Percentiles rank a stretch among this genome's conserved stretches.
Conservation (phyloP, 2,329 filamentous ascomycete genomes). For the Helotiales sp. region DNA sequence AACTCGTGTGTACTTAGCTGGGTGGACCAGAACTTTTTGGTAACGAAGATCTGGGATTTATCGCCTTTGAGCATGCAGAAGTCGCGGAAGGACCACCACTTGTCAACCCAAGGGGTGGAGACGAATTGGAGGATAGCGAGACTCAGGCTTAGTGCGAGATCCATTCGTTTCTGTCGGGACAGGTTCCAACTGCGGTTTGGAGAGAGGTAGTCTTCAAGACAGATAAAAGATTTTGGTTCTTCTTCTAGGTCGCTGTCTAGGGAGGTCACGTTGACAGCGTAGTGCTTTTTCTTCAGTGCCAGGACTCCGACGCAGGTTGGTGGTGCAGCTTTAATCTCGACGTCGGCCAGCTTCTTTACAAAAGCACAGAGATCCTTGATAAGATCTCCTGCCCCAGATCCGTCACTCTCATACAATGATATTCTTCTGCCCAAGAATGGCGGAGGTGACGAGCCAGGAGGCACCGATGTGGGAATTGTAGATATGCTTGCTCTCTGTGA, state of each 20-base stretch:
- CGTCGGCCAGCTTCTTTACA: neutral
- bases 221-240: neutral
- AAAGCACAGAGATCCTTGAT: neutral
- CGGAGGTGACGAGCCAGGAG: neutral
- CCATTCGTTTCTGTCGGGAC: slow-evolving; percentile 6
- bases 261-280: slow-evolving; percentile 1
- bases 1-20: neutral
- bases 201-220: slow-evolving; percentile 6
- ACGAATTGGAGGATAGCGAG: slow-evolving; percentile 10
- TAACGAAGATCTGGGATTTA: slow-evolving; percentile 12
- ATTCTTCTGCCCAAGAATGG: neutral
- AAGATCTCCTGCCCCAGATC: neutral
- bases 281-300: neutral
- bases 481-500: neutral
- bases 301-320: neutral
- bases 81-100: slow-evolving; percentile 13
- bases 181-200: neutral
- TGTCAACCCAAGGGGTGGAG: slow-evolving; percentile 8
- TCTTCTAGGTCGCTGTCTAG: neutral
- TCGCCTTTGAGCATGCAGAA: slow-evolving; percentile 8
- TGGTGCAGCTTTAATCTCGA: neutral
- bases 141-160: slow-evolving; percentile 9
- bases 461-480: neutral
- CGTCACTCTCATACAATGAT: neutral
- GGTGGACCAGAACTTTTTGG: slow-evolving; percentile 13